A percentile compares a stretch with the other conserved stretches of the same genome.
Evolutionary conservation across 345 rosid genomes (phyloP).

Genomic region (Corymbia maculata): DNA sequence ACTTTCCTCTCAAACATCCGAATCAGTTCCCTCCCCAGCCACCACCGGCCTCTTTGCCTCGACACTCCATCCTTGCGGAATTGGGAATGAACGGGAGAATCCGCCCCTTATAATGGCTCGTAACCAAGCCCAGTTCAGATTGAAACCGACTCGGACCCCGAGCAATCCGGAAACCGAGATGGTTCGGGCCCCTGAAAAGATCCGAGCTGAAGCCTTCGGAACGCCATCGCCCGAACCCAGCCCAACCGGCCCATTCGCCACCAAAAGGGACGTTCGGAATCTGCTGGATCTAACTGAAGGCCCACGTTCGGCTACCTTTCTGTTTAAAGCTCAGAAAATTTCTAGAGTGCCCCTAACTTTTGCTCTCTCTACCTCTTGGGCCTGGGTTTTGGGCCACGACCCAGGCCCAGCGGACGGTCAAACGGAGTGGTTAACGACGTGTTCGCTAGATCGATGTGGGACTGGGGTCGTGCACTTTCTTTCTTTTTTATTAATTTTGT

Average conservation of each 20-base stretch:
- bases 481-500: neutral
- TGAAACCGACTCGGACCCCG: neutral
- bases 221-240: neutral
- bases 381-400: neutral
- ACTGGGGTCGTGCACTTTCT: neutral
- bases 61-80: no score
- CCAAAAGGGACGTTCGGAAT: neutral
- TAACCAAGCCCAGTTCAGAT: neutral
- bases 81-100: neutral
- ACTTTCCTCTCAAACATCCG: neutral
- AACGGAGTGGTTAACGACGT: neutral
- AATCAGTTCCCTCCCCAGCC: neutral
- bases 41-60: neutral
- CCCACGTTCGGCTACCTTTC: neutral
- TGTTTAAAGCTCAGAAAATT: no score
- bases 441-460: neutral
- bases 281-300: neutral
- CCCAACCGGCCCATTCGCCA: neutral
- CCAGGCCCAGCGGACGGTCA: neutral
- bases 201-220: fast-evolving
- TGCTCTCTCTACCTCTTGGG: neutral
- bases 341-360: neutral
- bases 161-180: neutral
- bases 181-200: neutral
- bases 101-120: neutral